Evolutionary conservation across 495 filamentous ascomycete genomes (phyloP), one percentile per base, ranked within the genome.

Genomic region (Chlorociboria aeruginascens): DNA sequence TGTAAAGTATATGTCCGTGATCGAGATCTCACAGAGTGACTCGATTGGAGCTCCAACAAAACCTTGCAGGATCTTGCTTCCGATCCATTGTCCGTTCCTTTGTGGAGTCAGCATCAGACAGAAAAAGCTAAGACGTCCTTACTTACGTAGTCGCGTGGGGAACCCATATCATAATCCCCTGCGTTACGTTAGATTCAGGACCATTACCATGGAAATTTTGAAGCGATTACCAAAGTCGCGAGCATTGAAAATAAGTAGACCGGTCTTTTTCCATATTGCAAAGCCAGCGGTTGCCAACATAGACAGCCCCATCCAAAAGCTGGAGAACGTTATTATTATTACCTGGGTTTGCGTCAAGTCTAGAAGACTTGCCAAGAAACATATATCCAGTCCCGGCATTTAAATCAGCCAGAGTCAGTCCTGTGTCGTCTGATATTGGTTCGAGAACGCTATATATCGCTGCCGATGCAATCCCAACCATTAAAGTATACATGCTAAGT

Each of bases 31-130:
- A 6, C 70, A 75, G 6, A 81, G 66, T 9, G 74, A 74, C 63
- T 82, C 80, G 32, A 85, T 76, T 0, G 79, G 79, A 11, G 79
- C 77, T 10, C 68, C 73, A 46, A 83, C 79, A 63, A 85, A 83
- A 0, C 81, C 79, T 31, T 71, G 68, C 7, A 83, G 45, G 25
- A 83, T 64, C 29, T 73, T 75, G 38, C 72, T 74, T n/a, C 71
- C 78, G 17, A 80, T 76, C 77, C 79, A 83, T 56, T 81, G 70
- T 11, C 77, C 72, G 43, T 79, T 74, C 16, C 61, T 76, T 43
- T 56, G 61, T 30, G 66, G 64, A 42, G 65, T 68, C 0, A 70
- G 63, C 0, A 66, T 63, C 68, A 71, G 74, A 36, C 13, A 36
- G n/a, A n/a, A 11, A 36, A 14, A 6, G 10, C 11, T 14, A 36